Percentiles rank a stretch among this genome's conserved stretches.
These are phyloP conservation scores for Cercospora sp. DNA, from an alignment of 2,329 filamentous ascomycete species.

Conservation along the genomic window DNA sequence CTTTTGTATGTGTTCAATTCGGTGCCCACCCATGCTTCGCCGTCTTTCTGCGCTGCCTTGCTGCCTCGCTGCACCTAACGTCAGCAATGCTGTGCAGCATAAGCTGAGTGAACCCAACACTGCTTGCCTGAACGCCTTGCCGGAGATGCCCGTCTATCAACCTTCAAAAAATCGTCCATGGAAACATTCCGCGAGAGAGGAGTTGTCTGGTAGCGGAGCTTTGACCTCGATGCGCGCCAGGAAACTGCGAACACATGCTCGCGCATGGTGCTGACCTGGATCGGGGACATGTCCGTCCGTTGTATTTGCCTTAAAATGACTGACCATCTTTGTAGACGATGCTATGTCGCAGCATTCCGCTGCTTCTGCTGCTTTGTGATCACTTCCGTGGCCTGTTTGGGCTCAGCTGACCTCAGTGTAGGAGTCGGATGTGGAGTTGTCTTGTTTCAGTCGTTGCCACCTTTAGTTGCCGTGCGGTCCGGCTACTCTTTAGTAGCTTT, in stretches of 20 bases:
- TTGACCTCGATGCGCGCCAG: background rate
- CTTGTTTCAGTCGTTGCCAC: background rate
- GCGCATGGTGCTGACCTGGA: background rate
- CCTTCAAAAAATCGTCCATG: background rate
- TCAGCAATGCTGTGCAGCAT: background rate
- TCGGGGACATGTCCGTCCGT: background rate
- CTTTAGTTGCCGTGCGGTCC: background rate
- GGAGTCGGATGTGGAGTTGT: background rate
- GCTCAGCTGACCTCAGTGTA: background rate
- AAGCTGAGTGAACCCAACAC: background rate
- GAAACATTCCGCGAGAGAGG: background rate
- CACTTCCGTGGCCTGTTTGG: background rate
- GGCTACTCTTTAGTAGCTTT: conserved; percentile 47
- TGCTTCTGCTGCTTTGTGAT: background rate
- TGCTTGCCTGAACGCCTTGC: background rate
- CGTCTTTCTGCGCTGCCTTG: background rate
- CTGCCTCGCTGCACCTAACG: background rate
- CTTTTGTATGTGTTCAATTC: background rate
- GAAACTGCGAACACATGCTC: background rate
- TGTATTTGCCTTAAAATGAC: background rate
- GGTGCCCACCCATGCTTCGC: background rate
- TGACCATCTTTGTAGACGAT: background rate
- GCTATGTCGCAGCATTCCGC: background rate
- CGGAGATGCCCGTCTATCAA: background rate
- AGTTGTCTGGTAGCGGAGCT: background rate